A percentile compares a stretch with the other conserved stretches of the same genome.
Conservation (phyloP, 108 stramenopile genomes). For the Nitzschia inconspicua region DNA sequence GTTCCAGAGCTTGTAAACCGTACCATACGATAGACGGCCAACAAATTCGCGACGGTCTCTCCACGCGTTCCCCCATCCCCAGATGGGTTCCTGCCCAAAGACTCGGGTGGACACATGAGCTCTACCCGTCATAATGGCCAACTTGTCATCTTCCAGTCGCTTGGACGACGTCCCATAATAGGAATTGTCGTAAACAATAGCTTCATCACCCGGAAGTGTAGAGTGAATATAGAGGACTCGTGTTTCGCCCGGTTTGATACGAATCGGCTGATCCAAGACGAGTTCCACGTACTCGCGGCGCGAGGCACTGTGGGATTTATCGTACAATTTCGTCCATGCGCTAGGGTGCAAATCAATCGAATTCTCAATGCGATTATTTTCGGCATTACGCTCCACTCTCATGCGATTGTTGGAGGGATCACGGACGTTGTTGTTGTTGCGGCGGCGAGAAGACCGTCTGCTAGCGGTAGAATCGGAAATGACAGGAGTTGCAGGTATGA, state of each 20-base stretch:
- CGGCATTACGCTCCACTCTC: no score
- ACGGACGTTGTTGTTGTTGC: background rate
- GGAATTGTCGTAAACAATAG: conserved; percentile 83
- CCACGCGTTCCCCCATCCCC: conserved; percentile 88
- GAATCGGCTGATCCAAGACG: conserved; percentile 62
- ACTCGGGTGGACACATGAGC: conserved; percentile 69
- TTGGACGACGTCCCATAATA: conserved; percentile 25
- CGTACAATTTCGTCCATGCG: conserved; percentile 79
- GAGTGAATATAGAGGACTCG: conserved; percentile 80
- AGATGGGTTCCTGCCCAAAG: conserved; percentile 71
- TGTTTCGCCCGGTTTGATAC: conserved; percentile 66
- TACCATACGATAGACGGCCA: conserved; percentile 70
- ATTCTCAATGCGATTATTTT: background rate
- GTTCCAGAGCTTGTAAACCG: conserved; percentile 80
- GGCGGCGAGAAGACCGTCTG: background rate
- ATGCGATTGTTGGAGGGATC: no score
- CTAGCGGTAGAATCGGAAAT: background rate
- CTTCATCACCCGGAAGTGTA: conserved; percentile 65
- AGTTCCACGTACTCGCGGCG: conserved; percentile 49
- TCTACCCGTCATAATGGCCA: conserved; percentile 67
- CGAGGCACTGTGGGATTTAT: conserved; percentile 54
- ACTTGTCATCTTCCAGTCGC: conserved; percentile 67
- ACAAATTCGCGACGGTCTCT: conserved; percentile 82
- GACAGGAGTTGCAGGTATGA: background rate
- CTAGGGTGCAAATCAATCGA: conserved; percentile 24